Evolutionary conservation across 106 monocot genomes (phyloP), one percentile per base, ranked within the genome.

Genomic region (Dendrobium officinale): DNA sequence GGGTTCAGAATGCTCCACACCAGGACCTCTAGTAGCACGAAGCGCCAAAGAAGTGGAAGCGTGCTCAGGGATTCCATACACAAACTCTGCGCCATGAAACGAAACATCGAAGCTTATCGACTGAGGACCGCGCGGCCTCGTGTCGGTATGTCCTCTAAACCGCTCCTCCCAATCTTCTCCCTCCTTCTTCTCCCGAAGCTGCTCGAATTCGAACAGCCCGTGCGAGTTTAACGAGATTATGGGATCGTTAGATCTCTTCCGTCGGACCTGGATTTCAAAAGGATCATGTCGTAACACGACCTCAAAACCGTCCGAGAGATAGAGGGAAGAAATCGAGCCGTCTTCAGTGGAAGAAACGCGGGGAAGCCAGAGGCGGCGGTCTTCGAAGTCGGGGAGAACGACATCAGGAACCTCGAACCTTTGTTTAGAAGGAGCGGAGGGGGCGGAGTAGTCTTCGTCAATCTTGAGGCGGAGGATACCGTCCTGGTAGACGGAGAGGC

Each of bases 1-100:
- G 17, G 95, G 99, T 83, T 99, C 99, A 9, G 99, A 95, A 54
- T 82, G 37, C 18, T 95, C 99, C 51, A 93, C 83, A 11, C 90
- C 99, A 15, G 95, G 99, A 5, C 99, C 99, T 22, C 91, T 73
- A 2, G 99, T 99, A 31, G 82, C 84, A 33, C 78, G 86, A 33
- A 99, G 85, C 31, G 92, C 84, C 55, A 99, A 84, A 0, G 88
- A 84, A 4, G 86, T 82, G 1, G 87, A 91, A 20, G 87, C 99
- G 55, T 99, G 99, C 90, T 99, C 99, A 5, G 99, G 99, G 20
- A 99, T 90, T 49, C 99, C 99, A 80, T 93, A 99, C 42, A 99
- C 95, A 75, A 95, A 95, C 13, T 99, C 93, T 0, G 95, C 95
- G 18, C 85, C 93, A 75, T 99, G 85, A 81, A 99, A 99, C 0